Percentiles rank a stretch among this genome's conserved stretches.
Conservation (phyloP, 2,329 filamentous ascomycete species). For the Diplodia mutila region DNA sequence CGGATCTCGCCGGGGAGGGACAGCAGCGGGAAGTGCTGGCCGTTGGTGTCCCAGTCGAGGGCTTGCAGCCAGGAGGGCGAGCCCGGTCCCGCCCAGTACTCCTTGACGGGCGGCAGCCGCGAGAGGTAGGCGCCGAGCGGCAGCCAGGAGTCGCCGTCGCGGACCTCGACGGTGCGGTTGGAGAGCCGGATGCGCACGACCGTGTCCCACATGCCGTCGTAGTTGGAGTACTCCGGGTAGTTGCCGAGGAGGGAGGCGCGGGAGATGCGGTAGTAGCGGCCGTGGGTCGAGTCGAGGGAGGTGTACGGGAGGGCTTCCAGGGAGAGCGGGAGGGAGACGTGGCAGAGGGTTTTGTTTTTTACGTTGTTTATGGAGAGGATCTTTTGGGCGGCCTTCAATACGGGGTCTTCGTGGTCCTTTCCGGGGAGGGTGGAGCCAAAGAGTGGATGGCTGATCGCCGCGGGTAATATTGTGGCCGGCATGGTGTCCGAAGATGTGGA, state of each 20-base stretch:
- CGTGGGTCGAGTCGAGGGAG: background rate
- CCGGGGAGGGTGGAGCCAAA: background rate
- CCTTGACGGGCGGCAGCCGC: constrained; percentile 3
- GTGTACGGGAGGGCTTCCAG: constrained; percentile 13
- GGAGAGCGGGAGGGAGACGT: constrained; percentile 6
- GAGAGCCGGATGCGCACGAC: constrained; percentile 19
- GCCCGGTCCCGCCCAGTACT: constrained; percentile 2
- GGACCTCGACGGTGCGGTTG: constrained; percentile 8
- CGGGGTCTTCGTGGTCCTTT: background rate
- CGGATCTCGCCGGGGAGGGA: constrained; percentile 22
- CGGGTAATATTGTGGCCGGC: background rate
- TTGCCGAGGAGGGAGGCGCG: constrained; percentile 15
- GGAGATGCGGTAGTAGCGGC: constrained; percentile 21
- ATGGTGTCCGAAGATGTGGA: background rate
- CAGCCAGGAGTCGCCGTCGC: constrained; percentile 11
- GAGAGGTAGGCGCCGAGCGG: background rate
- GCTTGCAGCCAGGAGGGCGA: background rate
- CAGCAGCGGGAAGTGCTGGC: constrained; percentile 17
- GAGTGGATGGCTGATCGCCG: background rate
- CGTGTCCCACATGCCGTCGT: constrained; percentile 24
- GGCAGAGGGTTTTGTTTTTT: constrained; percentile 9
- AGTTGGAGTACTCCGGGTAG: constrained; percentile 14
- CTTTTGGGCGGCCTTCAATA: constrained; percentile 9
- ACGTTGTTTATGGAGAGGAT: constrained; percentile 9
- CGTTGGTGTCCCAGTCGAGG: constrained; percentile 17